Base-by-base conservation (phyloP, 257 asterid species). In the Nicotiana obtusifolia region DNA sequence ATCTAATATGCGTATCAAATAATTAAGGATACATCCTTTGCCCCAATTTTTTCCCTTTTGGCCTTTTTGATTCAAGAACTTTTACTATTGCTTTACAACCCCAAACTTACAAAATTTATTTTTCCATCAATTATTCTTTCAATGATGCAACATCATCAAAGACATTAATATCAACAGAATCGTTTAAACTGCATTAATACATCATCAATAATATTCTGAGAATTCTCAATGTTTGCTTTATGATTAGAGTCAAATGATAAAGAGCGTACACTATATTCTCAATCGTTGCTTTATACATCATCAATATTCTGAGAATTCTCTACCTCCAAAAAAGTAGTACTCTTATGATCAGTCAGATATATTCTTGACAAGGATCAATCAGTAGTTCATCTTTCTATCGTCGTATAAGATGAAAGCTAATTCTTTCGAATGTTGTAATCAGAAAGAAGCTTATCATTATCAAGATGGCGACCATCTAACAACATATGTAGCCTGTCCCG, bases 391-490 rank as follows among this genome's bases (percentile, higher is more conserved):
- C 78, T 44, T 71, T 7, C 20, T 44, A 71, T 10, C 60, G 35
- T 2, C 78, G 20, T 44, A 71, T 56, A 24, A 62, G 67, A 62
- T 62, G 67, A 7, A 1, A 15, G 0, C 35, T 19, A 62, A 9
- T 62, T 4, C 24, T 62, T 62, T 11, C 35, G 0, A 11, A 22
- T 24, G 35, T 62, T 13, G 11, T 62, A 62, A 24, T 62, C 9
- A 11, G 3, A 62, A 22, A 62, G 67, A 62, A 4, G 0, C 0
- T 62, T 24, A 13, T 62, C 67, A 62, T 22, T 22, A 24, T 62
- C 59, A 87, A 82, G 85, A 53, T 76, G 81, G 17, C 47, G 47
- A 41, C 79, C 77, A 88, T 81, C 83, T 68, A 78, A 61, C 15
- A 49, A 22, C 59, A 64, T 10, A 26, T 64, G 68, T 35, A 80